Percentiles rank a stretch among this genome's conserved stretches.
phyloP scores from a whole-genome alignment of 805 yeast species.

The Suhomyces prunicola region DNA sequence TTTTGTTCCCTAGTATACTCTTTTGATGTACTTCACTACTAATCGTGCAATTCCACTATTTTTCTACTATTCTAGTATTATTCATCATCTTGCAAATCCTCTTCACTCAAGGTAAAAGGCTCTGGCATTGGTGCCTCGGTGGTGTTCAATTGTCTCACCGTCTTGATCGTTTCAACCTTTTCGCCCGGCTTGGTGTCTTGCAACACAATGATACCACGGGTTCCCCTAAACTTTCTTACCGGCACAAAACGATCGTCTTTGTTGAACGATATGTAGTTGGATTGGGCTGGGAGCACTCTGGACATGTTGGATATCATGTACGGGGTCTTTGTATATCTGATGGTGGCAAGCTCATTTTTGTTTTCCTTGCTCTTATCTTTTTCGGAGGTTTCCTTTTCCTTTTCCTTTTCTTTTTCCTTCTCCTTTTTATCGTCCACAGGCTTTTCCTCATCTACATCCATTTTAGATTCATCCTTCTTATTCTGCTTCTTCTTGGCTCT shows the following conservation, averaged over 20 bases:
- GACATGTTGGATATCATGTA: constrained; percentile 75
- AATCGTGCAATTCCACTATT: too few relatives aligned
- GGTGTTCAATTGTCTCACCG: constrained; percentile 74
- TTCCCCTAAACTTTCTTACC: constrained; percentile 68
- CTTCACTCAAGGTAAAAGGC: constrained; percentile 61
- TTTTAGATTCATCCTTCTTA: constrained; percentile 38
- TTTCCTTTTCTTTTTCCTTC: constrained; percentile 12
- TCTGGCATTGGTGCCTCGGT: constrained; percentile 74
- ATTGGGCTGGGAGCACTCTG: constrained; percentile 86
- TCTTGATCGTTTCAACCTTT: constrained; percentile 66
- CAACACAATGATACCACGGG: constrained; percentile 70
- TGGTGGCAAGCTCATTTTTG: constrained; percentile 35
- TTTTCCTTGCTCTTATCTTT: constrained; percentile 25
- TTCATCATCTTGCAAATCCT: constrained; percentile 45
- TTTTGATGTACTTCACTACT: too few relatives aligned
- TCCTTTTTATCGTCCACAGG: constrained; percentile 13
- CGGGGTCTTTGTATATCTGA: constrained; percentile 59
- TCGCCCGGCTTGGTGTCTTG: constrained; percentile 61
- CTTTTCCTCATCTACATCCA: constrained; percentile 39
- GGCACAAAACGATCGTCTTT: constrained; percentile 74
- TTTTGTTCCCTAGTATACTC: too few relatives aligned
- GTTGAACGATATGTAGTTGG: constrained; percentile 74
- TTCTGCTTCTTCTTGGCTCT: constrained; percentile 70
- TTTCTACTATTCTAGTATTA: not conserved
- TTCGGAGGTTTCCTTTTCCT: constrained; percentile 7